A percentile compares a stretch with the other conserved stretches of the same genome.
phyloP scores from a whole-genome alignment of 2,329 filamentous ascomycete genomes.

The Xylariaceae sp. region DNA sequence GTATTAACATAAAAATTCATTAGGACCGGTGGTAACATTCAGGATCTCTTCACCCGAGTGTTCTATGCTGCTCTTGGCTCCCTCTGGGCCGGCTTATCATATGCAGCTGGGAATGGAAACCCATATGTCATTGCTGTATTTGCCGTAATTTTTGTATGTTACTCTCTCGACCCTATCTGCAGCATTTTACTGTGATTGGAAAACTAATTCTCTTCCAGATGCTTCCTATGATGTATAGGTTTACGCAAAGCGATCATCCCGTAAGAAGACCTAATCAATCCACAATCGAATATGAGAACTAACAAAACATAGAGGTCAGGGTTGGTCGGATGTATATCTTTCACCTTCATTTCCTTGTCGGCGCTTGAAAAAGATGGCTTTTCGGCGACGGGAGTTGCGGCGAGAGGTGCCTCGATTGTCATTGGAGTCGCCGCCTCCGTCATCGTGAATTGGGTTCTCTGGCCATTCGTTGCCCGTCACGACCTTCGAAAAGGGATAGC shows the following conservation, averaged over 20 bases:
- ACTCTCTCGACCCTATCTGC: background rate
- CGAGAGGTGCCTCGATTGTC: slow-evolving; percentile 47
- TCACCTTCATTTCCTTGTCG: slow-evolving; percentile 48
- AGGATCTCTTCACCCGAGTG: slow-evolving; percentile 50
- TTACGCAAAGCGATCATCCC: slow-evolving; percentile 49
- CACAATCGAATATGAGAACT: background rate
- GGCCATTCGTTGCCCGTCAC: slow-evolving; percentile 57
- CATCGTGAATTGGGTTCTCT: slow-evolving; percentile 54
- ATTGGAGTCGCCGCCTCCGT: slow-evolving; percentile 50
- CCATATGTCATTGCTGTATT: slow-evolving; percentile 52
- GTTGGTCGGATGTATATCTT: slow-evolving; percentile 52
- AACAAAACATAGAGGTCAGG: slow-evolving; percentile 43
- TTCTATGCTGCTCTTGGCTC: slow-evolving; percentile 47
- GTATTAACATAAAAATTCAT: slow-evolving; percentile 1
- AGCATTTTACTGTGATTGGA: background rate
- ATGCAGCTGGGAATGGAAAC: slow-evolving; percentile 46
- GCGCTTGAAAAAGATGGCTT: slow-evolving; percentile 30
- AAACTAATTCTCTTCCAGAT: slow-evolving; percentile 32
- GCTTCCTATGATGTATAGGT: slow-evolving; percentile 55
- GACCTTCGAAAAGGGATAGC: slow-evolving; percentile 52
- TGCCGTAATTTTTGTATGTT: slow-evolving; percentile 41
- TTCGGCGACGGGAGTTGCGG: slow-evolving; percentile 39
- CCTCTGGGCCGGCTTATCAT: slow-evolving; percentile 49
- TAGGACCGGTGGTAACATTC: slow-evolving; percentile 51
- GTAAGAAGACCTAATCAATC: slow-evolving; percentile 29